Conservation (phyloP, 345 rosid species). For the Conringia planisiliqua region DNA sequence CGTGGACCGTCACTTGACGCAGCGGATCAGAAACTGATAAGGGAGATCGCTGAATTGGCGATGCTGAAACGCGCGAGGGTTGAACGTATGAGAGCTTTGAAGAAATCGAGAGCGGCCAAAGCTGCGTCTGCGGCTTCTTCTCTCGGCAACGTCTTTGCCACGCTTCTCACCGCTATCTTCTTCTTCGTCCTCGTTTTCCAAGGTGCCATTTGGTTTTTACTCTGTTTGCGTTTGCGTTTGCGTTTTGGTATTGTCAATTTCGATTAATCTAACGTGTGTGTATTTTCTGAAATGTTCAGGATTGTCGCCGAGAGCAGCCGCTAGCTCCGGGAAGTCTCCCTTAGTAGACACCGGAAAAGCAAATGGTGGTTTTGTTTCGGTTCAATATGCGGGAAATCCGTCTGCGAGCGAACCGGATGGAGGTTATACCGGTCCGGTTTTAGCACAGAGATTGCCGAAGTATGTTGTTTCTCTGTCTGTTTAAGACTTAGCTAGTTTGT, state of each 20-base stretch:
- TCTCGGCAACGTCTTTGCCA: slow-evolving; percentile 49
- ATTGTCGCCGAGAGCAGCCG: slow-evolving; percentile 45
- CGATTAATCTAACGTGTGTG: neutral
- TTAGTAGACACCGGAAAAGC: slow-evolving; percentile 42
- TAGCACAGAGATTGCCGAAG: slow-evolving; percentile 37
- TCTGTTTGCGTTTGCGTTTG: slow-evolving; percentile 18
- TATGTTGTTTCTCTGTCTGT: slow-evolving; percentile 27
- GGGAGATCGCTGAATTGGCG: slow-evolving; percentile 77
- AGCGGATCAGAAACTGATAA: slow-evolving; percentile 74
- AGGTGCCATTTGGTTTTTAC: slow-evolving; percentile 37
- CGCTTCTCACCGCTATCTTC: slow-evolving; percentile 59
- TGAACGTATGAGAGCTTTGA: slow-evolving; percentile 82
- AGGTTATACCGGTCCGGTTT: slow-evolving; percentile 32
- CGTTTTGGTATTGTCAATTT: neutral
- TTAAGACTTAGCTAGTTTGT: neutral
- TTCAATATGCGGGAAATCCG: slow-evolving; percentile 48
- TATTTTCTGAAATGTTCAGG: slow-evolving; percentile 41
- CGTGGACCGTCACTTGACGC: slow-evolving; percentile 81
- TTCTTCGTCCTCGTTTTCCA: slow-evolving; percentile 60
- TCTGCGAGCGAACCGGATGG: slow-evolving; percentile 39
- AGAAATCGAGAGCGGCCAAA: slow-evolving; percentile 64
- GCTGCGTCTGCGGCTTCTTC: slow-evolving; percentile 49
- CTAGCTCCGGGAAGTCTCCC: slow-evolving; percentile 45
- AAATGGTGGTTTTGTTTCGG: slow-evolving; percentile 47
- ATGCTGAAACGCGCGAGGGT: slow-evolving; percentile 81